Evolutionary conservation across 352 stramenopile species (phyloP).

Genomic region (Phytophthora citricola): DNA sequence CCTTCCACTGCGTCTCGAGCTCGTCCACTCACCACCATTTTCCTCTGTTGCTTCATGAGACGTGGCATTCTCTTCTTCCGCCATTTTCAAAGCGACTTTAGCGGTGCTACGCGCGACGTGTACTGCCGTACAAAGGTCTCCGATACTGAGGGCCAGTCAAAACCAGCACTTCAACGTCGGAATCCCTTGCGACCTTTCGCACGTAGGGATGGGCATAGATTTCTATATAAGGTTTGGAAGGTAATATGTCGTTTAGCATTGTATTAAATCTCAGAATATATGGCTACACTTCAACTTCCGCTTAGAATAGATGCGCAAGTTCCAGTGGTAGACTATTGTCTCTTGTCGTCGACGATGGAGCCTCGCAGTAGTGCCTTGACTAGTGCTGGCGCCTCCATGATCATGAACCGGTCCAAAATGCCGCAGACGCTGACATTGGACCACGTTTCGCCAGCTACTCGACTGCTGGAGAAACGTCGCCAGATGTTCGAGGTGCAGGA

Average conservation of each 20-base stretch:
- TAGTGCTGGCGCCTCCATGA: slow-evolving; percentile 70
- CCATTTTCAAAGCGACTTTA: slow-evolving; percentile 3
- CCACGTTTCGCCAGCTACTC: slow-evolving; percentile 92
- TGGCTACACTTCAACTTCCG: slow-evolving; percentile 17
- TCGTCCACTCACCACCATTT: slow-evolving; percentile 32
- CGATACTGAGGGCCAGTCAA: slow-evolving; percentile 27
- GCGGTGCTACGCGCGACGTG: neutral
- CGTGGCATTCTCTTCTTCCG: slow-evolving; percentile 8
- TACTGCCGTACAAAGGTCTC: slow-evolving; percentile 4
- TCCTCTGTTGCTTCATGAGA: slow-evolving; percentile 9
- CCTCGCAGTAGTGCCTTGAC: slow-evolving; percentile 59
- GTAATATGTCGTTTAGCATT: too few species aligned
- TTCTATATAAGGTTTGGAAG: too few species aligned
- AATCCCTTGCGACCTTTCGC: slow-evolving; percentile 24
- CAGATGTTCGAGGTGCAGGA: slow-evolving; percentile 97
- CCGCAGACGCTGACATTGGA: slow-evolving; percentile 92
- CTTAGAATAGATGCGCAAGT: slow-evolving; percentile 31
- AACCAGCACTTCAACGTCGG: slow-evolving; percentile 13
- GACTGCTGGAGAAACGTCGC: slow-evolving; percentile 93
- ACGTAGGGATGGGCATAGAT: too few species aligned
- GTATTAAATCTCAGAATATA: neutral
- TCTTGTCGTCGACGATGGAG: slow-evolving; percentile 45
- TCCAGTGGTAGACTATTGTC: neutral
- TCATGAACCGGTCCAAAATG: slow-evolving; percentile 74
- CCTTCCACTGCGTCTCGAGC: slow-evolving; percentile 29